Evolutionary conservation across 768 basidiomycete genomes (phyloP), one percentile per base, ranked within the genome.

Genomic region (Hortiboletus campestris): DNA sequence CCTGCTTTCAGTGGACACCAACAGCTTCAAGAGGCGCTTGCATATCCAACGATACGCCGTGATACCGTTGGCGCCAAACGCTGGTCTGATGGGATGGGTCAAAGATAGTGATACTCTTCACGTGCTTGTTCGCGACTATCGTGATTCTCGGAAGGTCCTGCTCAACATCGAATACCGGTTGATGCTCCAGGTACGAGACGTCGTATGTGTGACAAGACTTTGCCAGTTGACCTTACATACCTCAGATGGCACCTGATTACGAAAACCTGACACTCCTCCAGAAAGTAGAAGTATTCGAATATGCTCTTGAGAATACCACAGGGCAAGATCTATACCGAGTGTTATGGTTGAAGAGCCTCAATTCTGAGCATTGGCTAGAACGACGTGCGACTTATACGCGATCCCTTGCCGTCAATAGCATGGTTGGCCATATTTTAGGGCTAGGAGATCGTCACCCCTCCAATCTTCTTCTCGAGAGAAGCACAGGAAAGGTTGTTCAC

Each of bases 251-350:
- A 10, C 96, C 97, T 11, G 96, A 98, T 67, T 99, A 98, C 71
- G 96, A 98, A 71, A 91, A 88, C 64, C 77, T 98, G 31, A 93
- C 89, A 31, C 77, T 98, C 6, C 81, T 99, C 47, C 96, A 99
- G 70, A 99, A 99, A 77, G 91, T 99, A 39, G 97, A 99, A 69
- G 97, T 99, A 4, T 99, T 99, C 74, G 94, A 98, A 72, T 98
- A 98, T 63, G 95, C 97, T 7, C 79, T 98, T 42, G 95, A 98
- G 72, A 98, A 98, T 66, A 98, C 97, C 2, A 98, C 94, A 0
- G 97, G 97, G 2, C 97, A 98, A 73, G 97, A 99, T 68, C 78
- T 99, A 13, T 99, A 99, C 71, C 80, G 94, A 13, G 94, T 99
- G 11, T 75, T 99, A 14, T 99, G 97, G 97, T 79, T 99, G 59